phyloP scores from a whole-genome alignment of 1,284 basidiomycete genomes.

The Megacollybia platyphylla region DNA sequence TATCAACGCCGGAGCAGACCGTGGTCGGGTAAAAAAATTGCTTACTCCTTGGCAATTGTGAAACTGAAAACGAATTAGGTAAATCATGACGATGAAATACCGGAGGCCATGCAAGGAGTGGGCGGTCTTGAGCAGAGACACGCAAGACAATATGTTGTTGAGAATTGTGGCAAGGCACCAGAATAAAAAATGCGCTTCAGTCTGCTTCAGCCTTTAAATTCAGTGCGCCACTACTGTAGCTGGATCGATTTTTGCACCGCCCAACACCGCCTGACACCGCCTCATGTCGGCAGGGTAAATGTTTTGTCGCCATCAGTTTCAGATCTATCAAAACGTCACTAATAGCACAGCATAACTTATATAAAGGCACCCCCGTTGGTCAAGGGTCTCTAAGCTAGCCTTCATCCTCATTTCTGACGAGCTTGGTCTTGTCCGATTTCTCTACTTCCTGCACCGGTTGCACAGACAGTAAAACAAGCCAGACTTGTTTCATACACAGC shows the following conservation, averaged over 20 bases:
- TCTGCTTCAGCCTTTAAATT: too few relatives aligned
- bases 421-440: conserved; percentile 14
- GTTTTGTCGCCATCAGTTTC: not conserved
- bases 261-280: conserved; percentile 7
- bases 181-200: not conserved
- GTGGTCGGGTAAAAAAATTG: conserved; percentile 59
- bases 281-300: not conserved
- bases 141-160: conserved; percentile 62
- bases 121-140: conserved; percentile 78
- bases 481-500: not conserved
- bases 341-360: conserved; percentile 5
- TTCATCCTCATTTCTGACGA: conserved; percentile 14
- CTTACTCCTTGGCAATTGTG: conserved; percentile 7
- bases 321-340: not conserved
- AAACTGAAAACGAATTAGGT: conserved; percentile 27
- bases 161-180: conserved; percentile 44
- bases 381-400: conserved; percentile 13
- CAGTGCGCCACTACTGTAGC: not conserved
- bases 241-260: not conserved
- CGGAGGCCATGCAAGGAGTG: conserved; percentile 80
- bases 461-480: not conserved
- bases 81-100: conserved; percentile 71
- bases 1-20: conserved; percentile 89
- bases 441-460: conserved; percentile 8
- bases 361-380: not conserved